Percentiles rank a stretch among this genome's conserved stretches.
phyloP scores from a whole-genome alignment of 257 asterid species.

The Penstemon newberryi region DNA sequence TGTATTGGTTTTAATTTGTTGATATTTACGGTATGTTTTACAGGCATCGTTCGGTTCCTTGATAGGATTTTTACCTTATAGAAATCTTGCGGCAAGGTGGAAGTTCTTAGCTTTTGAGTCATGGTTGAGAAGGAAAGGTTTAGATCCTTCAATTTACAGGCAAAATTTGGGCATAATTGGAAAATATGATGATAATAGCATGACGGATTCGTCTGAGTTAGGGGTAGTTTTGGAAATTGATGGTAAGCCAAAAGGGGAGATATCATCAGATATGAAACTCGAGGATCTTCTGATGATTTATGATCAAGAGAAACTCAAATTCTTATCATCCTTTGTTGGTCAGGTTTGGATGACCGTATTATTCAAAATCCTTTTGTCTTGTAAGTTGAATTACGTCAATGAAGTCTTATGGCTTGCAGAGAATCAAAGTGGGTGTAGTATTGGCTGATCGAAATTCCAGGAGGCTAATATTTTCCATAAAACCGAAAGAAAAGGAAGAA shows the following conservation, averaged over 20 bases:
- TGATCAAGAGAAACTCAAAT: slow-evolving; percentile 83
- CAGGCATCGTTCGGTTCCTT: slow-evolving; percentile 91
- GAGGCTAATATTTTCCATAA: slow-evolving; percentile 71
- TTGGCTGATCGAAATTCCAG: slow-evolving; percentile 77
- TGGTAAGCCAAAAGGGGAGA: slow-evolving; percentile 32
- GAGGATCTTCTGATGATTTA: slow-evolving; percentile 83
- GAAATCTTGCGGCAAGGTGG: slow-evolving; percentile 91
- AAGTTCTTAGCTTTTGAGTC: slow-evolving; percentile 92
- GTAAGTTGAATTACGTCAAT: slow-evolving; percentile 15
- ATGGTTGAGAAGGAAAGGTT: slow-evolving; percentile 86
- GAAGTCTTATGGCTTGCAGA: slow-evolving; percentile 47
- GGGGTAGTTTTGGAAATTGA: slow-evolving; percentile 34
- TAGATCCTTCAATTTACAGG: slow-evolving; percentile 76
- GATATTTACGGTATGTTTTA: slow-evolving; percentile 30
- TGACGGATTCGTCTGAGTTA: slow-evolving; percentile 40
- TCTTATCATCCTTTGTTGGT: slow-evolving; percentile 87
- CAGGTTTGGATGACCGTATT: slow-evolving; percentile 60
- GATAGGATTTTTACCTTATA: slow-evolving; percentile 89
- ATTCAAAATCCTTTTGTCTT: slow-evolving; percentile 14
- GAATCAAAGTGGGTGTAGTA: slow-evolving; percentile 57
- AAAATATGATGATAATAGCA: slow-evolving; percentile 55
- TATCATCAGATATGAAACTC: slow-evolving; percentile 75
- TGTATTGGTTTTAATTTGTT: slow-evolving; percentile 17
- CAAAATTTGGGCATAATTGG: slow-evolving; percentile 80
- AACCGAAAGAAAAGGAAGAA: slow-evolving; percentile 80